Percentiles rank a stretch among this genome's conserved stretches.
Conservation (phyloP, 208 protist species). For the Trichomonas vaginalis region DNA sequence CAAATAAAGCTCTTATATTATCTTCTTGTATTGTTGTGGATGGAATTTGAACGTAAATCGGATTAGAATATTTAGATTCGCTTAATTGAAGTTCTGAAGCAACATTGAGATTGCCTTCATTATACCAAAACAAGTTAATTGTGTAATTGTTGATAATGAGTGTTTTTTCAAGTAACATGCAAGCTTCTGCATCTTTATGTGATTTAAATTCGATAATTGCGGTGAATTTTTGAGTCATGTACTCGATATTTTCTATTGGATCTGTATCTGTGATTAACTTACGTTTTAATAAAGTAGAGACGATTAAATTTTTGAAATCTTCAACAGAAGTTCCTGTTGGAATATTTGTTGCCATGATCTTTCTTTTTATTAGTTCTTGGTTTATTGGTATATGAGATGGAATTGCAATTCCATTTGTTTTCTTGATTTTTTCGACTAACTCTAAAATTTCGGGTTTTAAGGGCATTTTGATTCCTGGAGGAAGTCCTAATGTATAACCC, state of each 20-base stretch:
- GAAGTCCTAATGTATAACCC: not conserved
- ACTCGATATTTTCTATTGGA: not conserved
- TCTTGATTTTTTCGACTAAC: not conserved
- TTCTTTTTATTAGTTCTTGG: not conserved
- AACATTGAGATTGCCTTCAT: not conserved
- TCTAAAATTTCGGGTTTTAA: not conserved
- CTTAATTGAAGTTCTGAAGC: too few relatives aligned
- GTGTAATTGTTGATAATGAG: not conserved
- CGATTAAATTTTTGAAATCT: not conserved
- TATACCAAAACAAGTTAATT: not conserved
- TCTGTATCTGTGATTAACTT: not conserved
- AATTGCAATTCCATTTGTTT: not conserved
- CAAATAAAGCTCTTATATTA: not conserved
- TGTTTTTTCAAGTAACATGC: not conserved
- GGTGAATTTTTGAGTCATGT: not conserved
- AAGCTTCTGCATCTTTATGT: not conserved
- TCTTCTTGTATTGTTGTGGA: not conserved
- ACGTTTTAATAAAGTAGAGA: not conserved
- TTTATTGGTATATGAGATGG: not conserved
- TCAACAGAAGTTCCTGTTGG: not conserved
- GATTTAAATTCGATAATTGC: not conserved
- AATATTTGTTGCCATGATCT: not conserved
- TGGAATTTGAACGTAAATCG: not conserved
- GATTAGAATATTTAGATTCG: too few relatives aligned
- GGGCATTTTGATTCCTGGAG: not conserved